A percentile compares a stretch with the other conserved stretches of the same genome.
phyloP scores from a whole-genome alignment of 1,284 basidiomycete species.

The Austroboletus niveus region DNA sequence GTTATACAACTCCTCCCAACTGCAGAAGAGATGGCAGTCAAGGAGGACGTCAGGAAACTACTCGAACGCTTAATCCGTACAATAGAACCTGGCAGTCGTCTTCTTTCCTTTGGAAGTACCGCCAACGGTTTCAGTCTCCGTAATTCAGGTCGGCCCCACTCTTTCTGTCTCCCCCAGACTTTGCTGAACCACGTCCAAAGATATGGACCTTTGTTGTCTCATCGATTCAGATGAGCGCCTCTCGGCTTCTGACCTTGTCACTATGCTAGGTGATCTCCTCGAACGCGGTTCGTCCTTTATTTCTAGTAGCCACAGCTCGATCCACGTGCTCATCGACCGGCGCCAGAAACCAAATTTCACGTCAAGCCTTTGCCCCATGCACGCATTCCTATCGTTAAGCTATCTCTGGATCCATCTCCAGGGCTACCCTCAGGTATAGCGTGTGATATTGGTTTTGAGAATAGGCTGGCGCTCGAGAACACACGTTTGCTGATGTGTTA shows the following conservation, averaged over 20 bases:
- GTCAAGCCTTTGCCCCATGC: conserved; percentile 97
- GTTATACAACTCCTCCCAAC: conserved; percentile 89
- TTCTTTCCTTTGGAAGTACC: conserved; percentile 94
- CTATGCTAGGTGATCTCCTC: conserved; percentile 89
- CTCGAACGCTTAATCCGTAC: conserved; percentile 93
- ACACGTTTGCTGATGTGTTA: conserved; percentile 96
- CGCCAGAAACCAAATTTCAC: conserved; percentile 90
- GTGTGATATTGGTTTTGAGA: conserved; percentile 99
- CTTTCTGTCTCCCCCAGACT: neutral
- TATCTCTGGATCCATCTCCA: conserved; percentile 87
- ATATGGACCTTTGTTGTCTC: conserved; percentile 98
- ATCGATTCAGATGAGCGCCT: conserved; percentile 81
- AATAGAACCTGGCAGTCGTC: conserved; percentile 87
- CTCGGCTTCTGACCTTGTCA: conserved; percentile 87
- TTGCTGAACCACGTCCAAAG: conserved; percentile 40
- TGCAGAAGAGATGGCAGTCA: conserved; percentile 85
- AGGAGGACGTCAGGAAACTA: conserved; percentile 94
- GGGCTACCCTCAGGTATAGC: conserved; percentile 89
- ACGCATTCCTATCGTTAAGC: conserved; percentile 97
- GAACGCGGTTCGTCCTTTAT: conserved; percentile 68
- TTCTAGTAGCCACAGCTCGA: conserved; percentile 2
- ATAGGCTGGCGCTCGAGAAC: conserved; percentile 94
- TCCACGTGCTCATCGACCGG: conserved; percentile 6
- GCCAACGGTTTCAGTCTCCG: conserved; percentile 92
- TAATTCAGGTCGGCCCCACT: conserved; percentile 75